These are phyloP conservation scores for Zelonia costaricensis DNA, from an alignment of 208 protist genomes.

Conservation along the genomic window DNA sequence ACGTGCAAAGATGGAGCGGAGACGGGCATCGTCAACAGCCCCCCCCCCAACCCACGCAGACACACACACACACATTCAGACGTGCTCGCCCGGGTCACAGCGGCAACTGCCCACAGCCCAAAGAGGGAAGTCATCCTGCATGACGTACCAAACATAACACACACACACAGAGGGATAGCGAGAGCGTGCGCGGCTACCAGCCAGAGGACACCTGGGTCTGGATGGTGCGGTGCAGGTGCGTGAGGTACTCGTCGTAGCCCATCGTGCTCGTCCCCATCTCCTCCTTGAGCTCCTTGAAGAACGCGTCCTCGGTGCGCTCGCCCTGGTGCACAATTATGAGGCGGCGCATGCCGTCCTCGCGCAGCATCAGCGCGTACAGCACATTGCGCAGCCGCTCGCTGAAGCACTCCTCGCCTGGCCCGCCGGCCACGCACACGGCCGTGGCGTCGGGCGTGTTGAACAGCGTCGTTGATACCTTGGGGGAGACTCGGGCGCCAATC, in stretches of 20 bases:
- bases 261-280: constrained; percentile 44
- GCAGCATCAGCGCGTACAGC: constrained; percentile 63
- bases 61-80: too few species aligned
- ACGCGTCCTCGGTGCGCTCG: constrained; percentile 72
- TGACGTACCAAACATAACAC: too few species aligned
- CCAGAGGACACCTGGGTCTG: constrained; percentile 34
- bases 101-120: too few species aligned
- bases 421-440: constrained; percentile 47
- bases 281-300: constrained; percentile 83
- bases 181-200: too few species aligned
- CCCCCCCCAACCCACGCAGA: too few species aligned
- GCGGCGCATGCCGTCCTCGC: constrained; percentile 76
- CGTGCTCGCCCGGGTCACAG: too few species aligned
- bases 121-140: too few species aligned
- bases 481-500: constrained; percentile 64
- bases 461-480: constrained; percentile 50
- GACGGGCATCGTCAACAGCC: too few species aligned
- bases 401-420: constrained; percentile 59
- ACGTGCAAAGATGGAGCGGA: too few species aligned
- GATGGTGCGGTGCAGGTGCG: constrained; percentile 67
- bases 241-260: constrained; percentile 76
- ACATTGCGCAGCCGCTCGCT: constrained; percentile 70
- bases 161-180: too few species aligned
- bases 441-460: constrained; percentile 60
- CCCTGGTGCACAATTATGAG: constrained; percentile 82